These are phyloP conservation scores for Ustilago bromivora DNA, from an alignment of 1,284 basidiomycete species.

Conservation along the genomic window DNA sequence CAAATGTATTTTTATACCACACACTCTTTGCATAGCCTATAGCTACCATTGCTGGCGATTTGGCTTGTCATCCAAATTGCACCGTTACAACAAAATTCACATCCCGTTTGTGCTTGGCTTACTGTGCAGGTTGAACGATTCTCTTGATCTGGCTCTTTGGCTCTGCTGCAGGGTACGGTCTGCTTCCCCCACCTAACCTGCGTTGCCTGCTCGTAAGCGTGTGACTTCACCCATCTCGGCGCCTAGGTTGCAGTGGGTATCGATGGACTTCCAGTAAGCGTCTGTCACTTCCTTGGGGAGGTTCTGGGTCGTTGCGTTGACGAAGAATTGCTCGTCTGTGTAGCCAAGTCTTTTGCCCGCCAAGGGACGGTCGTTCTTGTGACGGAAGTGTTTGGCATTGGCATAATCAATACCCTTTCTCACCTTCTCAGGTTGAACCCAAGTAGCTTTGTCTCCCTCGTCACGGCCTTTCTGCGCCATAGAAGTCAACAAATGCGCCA, in stretches of 20 bases:
- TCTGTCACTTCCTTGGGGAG: conserved; percentile 23
- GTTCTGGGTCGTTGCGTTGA: conserved; percentile 27
- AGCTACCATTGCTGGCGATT: neutral
- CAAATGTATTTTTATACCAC: conserved; percentile 13
- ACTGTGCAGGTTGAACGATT: conserved; percentile 64
- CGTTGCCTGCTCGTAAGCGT: conserved; percentile 78
- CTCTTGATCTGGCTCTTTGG: conserved; percentile 76
- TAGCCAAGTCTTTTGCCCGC: conserved; percentile 22
- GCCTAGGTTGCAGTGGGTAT: conserved; percentile 20
- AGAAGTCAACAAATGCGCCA: conserved; percentile 41
- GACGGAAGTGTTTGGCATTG: conserved; percentile 18
- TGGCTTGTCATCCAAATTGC: neutral
- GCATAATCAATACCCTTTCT: conserved; percentile 30
- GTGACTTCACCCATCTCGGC: conserved; percentile 61
- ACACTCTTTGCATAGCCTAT: neutral
- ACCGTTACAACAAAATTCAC: neutral
- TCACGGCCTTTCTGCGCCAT: conserved; percentile 42
- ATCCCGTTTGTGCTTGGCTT: neutral
- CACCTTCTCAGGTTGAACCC: conserved; percentile 24
- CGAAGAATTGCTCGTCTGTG: conserved; percentile 31
- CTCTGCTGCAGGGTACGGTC: conserved; percentile 75
- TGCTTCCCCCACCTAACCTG: conserved; percentile 73
- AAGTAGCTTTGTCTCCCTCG: conserved; percentile 39
- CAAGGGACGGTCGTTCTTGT: conserved; percentile 8
- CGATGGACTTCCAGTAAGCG: conserved; percentile 27